Conservation (phyloP, 257 asterid species). For the Gentiana dahurica region DNA sequence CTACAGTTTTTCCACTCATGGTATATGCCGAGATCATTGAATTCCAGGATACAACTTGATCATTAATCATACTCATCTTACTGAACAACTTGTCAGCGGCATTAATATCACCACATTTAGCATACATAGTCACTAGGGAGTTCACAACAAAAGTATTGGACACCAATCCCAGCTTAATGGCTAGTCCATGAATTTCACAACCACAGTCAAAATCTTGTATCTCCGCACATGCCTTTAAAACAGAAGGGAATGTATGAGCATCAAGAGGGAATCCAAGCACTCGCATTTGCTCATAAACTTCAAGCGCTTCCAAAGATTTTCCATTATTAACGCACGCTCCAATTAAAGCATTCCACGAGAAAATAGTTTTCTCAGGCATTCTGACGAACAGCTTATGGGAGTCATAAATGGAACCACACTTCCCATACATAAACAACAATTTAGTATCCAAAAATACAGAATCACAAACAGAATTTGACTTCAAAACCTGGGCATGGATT, state of each 20-base stretch:
- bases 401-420: slow-evolving; percentile 39
- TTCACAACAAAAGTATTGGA: slow-evolving; percentile 40
- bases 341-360: slow-evolving; percentile 72
- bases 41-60: slow-evolving; percentile 60
- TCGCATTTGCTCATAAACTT: slow-evolving; percentile 45
- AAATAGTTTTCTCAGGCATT: slow-evolving; percentile 50
- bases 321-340: slow-evolving; percentile 56
- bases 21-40: slow-evolving; percentile 23
- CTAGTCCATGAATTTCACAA: slow-evolving; percentile 55
- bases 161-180: slow-evolving; percentile 33
- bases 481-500: slow-evolving; percentile 45
- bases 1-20: slow-evolving; percentile 28
- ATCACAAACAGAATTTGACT: slow-evolving; percentile 26
- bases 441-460: slow-evolving; percentile 53
- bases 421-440: slow-evolving; percentile 56
- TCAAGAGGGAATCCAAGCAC: slow-evolving; percentile 32
- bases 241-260: slow-evolving; percentile 46
- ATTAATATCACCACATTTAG: slow-evolving; percentile 38
- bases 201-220: slow-evolving; percentile 31
- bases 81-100: slow-evolving; percentile 38
- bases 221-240: slow-evolving; percentile 50
- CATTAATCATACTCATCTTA: slow-evolving; percentile 16
- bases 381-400: slow-evolving; percentile 59
- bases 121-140: slow-evolving; percentile 50
- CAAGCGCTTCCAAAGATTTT: slow-evolving; percentile 35